Percentiles rank a stretch among this genome's conserved stretches.
Evolutionary conservation across 352 stramenopile genomes (phyloP).

Genomic region (Phytophthora fragariae): DNA sequence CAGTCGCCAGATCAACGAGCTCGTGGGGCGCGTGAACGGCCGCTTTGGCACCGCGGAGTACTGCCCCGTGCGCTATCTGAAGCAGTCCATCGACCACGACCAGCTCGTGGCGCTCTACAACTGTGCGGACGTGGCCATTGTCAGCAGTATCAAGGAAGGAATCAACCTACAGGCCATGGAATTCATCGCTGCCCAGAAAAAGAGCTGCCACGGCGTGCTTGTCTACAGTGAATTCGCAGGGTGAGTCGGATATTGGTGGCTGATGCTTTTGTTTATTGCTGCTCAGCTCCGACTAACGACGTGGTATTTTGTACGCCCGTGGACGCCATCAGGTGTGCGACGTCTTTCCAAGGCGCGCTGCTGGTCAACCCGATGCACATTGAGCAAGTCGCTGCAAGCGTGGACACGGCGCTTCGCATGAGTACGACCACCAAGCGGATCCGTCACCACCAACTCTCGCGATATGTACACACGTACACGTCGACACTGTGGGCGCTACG

Average conservation of each 20-base stretch:
- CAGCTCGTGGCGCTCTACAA: constrained; percentile 92
- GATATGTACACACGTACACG: constrained; percentile 92
- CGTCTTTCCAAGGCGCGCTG: constrained; percentile 88
- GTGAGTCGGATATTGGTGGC: constrained; percentile 21
- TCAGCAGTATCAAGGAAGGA: constrained; percentile 91
- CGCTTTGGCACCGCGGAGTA: constrained; percentile 90
- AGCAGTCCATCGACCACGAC: constrained; percentile 86
- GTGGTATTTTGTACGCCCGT: not conserved
- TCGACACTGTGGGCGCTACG: constrained; percentile 86
- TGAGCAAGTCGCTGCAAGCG: constrained; percentile 86
- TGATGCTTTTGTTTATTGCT: not conserved
- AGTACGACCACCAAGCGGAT: constrained; percentile 89
- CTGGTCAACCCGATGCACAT: constrained; percentile 92
- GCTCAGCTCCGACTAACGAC: not conserved
- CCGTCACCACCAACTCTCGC: constrained; percentile 83
- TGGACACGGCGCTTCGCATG: constrained; percentile 88
- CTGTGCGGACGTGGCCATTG: constrained; percentile 86
- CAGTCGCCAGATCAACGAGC: constrained; percentile 90
- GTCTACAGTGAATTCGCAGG: constrained; percentile 93
- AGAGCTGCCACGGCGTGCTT: constrained; percentile 85
- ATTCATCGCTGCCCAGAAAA: constrained; percentile 89
- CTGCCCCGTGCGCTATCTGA: constrained; percentile 89
- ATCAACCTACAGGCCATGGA: constrained; percentile 94
- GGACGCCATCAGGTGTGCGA: constrained; percentile 67
- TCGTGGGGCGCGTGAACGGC: constrained; percentile 90